A percentile compares a stretch with the other conserved stretches of the same genome.
These are phyloP conservation scores for Lasiodiplodia sp. DNA, from an alignment of 2,329 filamentous ascomycete genomes.

Conservation along the genomic window DNA sequence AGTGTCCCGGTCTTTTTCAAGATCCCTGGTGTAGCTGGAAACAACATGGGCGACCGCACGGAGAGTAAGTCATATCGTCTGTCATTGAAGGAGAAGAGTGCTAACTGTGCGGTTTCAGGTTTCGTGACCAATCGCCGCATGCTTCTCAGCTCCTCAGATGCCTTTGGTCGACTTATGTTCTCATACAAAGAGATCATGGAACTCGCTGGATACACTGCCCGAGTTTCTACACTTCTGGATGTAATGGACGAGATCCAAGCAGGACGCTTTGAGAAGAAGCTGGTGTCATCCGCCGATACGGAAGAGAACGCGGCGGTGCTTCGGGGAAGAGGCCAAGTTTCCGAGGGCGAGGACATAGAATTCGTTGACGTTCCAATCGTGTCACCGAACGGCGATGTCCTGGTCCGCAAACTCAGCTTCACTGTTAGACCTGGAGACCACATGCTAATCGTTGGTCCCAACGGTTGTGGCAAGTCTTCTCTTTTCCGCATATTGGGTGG, in stretches of 20 bases:
- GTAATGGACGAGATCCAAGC: slow-evolving; percentile 93
- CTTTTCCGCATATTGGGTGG: slow-evolving; percentile 96
- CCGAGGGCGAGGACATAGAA: slow-evolving; percentile 83
- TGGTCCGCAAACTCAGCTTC: slow-evolving; percentile 87
- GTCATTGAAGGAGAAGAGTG: background rate
- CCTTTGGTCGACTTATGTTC: slow-evolving; percentile 96
- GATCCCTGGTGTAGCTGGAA: slow-evolving; percentile 67
- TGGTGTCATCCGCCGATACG: slow-evolving; percentile 86
- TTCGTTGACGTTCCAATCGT: slow-evolving; percentile 94
- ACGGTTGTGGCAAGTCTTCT: slow-evolving; percentile 95
- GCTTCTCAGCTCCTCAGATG: slow-evolving; percentile 91
- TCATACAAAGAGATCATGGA: slow-evolving; percentile 98
- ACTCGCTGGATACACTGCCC: slow-evolving; percentile 91
- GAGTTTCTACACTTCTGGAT: slow-evolving; percentile 86
- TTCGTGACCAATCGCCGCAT: slow-evolving; percentile 95
- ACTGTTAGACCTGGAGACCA: slow-evolving; percentile 86
- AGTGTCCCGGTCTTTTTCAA: slow-evolving; percentile 97
- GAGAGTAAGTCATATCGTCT: slow-evolving; percentile 57
- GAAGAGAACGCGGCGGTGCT: slow-evolving; percentile 85
- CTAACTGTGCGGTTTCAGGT: slow-evolving; percentile 51
- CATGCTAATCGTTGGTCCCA: slow-evolving; percentile 92
- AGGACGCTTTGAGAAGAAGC: slow-evolving; percentile 93
- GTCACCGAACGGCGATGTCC: slow-evolving; percentile 92
- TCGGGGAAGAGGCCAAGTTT: slow-evolving; percentile 78
- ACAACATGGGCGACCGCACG: slow-evolving; percentile 72